Conservation (phyloP, 495 filamentous ascomycete species). For the Podospora anserina region DNA sequence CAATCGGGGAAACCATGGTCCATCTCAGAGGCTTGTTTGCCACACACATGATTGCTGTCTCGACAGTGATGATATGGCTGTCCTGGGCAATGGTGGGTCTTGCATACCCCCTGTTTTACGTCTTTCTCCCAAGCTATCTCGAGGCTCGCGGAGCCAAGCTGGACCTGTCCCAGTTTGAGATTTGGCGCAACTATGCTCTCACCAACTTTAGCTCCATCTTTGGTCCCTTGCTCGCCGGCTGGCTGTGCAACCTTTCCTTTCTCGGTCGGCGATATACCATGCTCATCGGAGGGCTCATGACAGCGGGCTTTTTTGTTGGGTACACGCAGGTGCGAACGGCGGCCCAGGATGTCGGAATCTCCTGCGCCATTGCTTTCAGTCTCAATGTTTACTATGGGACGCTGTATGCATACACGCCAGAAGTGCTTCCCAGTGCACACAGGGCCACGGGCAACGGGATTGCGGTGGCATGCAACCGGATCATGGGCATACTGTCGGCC, state of each 20-base stretch:
- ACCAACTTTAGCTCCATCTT: slow-evolving; percentile 62
- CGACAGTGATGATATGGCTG: slow-evolving; percentile 63
- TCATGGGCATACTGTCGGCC: slow-evolving; percentile 71
- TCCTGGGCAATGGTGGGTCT: slow-evolving; percentile 69
- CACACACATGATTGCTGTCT: slow-evolving; percentile 57
- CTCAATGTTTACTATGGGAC: slow-evolving; percentile 72
- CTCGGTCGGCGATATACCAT: slow-evolving; percentile 65
- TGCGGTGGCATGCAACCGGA: slow-evolving; percentile 62
- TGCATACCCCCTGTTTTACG: slow-evolving; percentile 67
- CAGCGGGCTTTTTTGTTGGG: slow-evolving; percentile 65
- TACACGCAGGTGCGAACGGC: slow-evolving; percentile 61
- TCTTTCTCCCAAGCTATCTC: slow-evolving; percentile 57
- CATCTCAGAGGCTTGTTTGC: slow-evolving; percentile 64
- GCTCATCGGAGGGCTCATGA: slow-evolving; percentile 59
- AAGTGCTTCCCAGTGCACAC: slow-evolving; percentile 64
- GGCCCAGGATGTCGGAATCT: slow-evolving; percentile 62
- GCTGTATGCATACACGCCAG: slow-evolving; percentile 61
- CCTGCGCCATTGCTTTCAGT: slow-evolving; percentile 62
- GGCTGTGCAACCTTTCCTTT: slow-evolving; percentile 55
- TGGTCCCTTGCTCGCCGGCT: slow-evolving; percentile 62
- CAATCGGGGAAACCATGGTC: slow-evolving; percentile 47
- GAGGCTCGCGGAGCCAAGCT: slow-evolving; percentile 35
- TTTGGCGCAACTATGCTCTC: slow-evolving; percentile 71
- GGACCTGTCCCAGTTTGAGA: slow-evolving; percentile 48
- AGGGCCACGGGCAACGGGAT: slow-evolving; percentile 69